A percentile compares a stretch with the other conserved stretches of the same genome.
Evolutionary conservation across 2,329 filamentous ascomycete genomes (phyloP).

Genomic region (Fusarium udum): DNA sequence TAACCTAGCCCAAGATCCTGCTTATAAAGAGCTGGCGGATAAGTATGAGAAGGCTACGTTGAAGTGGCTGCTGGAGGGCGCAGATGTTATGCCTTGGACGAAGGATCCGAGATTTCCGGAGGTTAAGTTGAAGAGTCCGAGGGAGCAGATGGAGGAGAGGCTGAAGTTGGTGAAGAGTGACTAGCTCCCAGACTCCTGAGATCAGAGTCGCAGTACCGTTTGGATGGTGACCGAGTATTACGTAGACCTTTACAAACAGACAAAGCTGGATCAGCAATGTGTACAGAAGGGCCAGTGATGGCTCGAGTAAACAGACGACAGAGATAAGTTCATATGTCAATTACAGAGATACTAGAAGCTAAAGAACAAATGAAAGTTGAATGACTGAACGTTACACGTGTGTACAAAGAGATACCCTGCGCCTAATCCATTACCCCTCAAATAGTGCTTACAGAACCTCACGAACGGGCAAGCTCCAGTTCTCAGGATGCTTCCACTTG

Average conservation of each 20-base stretch:
- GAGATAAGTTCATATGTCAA: background rate
- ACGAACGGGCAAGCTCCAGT: conserved; percentile 3
- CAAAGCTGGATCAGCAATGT: rapidly evolving
- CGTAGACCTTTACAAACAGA: no score
- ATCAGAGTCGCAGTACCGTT: rapidly evolving
- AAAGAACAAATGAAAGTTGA: background rate
- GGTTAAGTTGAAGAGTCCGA: conserved; percentile 1
- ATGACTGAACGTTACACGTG: background rate
- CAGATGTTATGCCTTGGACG: conserved; percentile 50
- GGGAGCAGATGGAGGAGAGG: conserved; percentile 36
- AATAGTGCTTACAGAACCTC: background rate
- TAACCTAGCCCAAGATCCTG: conserved; percentile 48
- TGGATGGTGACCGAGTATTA: no score
- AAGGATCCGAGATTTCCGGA: conserved; percentile 49
- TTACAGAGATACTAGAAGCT: background rate
- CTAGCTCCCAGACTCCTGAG: rapidly evolving
- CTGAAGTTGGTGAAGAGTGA: conserved; percentile 12
- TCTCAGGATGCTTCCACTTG: conserved; percentile 6
- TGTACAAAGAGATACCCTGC: background rate
- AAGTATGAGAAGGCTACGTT: conserved; percentile 46
- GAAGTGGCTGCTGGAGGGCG: conserved; percentile 50
- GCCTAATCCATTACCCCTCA: background rate
- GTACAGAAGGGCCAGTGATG: background rate
- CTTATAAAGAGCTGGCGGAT: conserved; percentile 35
- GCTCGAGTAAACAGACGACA: rapidly evolving